Evolutionary conservation across 306 rosid genomes (phyloP).

Genomic region (Mucuna pruriens): DNA sequence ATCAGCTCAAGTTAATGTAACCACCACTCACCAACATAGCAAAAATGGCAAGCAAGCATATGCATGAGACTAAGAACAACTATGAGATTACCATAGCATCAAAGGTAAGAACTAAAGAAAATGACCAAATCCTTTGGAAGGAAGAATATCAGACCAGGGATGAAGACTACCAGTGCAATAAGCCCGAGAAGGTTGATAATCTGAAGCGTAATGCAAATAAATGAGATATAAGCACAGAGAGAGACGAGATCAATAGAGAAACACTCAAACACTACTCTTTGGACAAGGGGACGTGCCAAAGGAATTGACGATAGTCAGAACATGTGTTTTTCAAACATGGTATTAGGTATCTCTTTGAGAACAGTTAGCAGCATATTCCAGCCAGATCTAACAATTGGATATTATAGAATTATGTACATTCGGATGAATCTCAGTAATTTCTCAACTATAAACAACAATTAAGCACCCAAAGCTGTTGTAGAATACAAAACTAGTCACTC

Average conservation of each 20-base stretch:
- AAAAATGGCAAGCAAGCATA: conserved; percentile 12
- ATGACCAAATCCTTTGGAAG: background rate
- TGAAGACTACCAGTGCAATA: background rate
- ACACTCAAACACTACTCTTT: background rate
- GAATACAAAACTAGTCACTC: conserved; percentile 3
- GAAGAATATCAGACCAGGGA: conserved; percentile 5
- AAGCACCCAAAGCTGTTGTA: background rate
- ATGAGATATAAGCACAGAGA: conserved; percentile 18
- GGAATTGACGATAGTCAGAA: conserved; percentile 4
- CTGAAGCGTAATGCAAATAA: background rate
- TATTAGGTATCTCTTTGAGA: background rate
- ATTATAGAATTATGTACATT: conserved; percentile 36
- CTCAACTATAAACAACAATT: conserved; percentile 26
- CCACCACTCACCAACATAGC: background rate
- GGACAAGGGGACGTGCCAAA: background rate
- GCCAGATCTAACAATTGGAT: conserved; percentile 41
- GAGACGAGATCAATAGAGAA: conserved; percentile 37
- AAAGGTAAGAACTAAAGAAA: conserved; percentile 18
- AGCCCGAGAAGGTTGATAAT: conserved; percentile 4
- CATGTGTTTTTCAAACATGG: background rate
- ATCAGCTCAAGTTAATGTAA: background rate
- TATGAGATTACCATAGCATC: background rate
- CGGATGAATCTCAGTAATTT: conserved; percentile 20
- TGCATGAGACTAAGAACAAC: background rate
- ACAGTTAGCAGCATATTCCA: conserved; percentile 23